Evolutionary conservation across 139 green algal species (phyloP).

Genomic region (Tetradesmus lagerheimii): DNA sequence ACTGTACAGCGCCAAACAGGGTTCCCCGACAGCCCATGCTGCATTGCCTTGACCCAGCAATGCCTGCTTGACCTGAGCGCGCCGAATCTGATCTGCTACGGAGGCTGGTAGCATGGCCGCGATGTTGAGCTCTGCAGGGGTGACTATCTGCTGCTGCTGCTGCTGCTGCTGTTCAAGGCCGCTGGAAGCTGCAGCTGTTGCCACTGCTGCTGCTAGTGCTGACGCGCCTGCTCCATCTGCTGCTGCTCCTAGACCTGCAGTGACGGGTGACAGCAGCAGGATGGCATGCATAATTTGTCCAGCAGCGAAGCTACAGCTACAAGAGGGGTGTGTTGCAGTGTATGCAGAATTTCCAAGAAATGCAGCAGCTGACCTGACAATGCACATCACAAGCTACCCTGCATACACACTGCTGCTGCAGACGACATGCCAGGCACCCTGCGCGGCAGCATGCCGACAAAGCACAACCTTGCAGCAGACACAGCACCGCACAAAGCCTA

Average conservation of each 20-base stretch:
- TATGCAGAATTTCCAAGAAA: too few relatives aligned
- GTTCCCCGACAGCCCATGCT: conserved; percentile 82
- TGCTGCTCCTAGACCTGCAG: neutral
- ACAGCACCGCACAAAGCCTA: neutral
- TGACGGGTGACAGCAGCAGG: neutral
- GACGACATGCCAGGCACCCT: too few relatives aligned
- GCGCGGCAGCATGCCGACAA: neutral
- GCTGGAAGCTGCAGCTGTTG: conserved; percentile 13
- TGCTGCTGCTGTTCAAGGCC: conserved; percentile 24
- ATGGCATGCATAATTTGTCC: neutral
- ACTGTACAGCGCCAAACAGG: conserved; percentile 74
- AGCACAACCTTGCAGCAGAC: neutral
- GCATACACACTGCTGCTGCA: neutral
- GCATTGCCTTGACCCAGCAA: conserved; percentile 76
- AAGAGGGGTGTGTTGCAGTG: too few relatives aligned
- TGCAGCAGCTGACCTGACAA: too few relatives aligned
- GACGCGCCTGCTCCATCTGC: conserved; percentile 3
- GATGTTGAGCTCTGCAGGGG: conserved; percentile 53
- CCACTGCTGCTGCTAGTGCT: conserved; percentile 10
- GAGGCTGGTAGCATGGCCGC: conserved; percentile 70
- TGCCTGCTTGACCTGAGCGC: conserved; percentile 74
- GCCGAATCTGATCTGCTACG: conserved; percentile 83
- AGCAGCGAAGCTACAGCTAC: too few relatives aligned
- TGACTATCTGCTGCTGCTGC: conserved; percentile 53
- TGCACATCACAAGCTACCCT: too few relatives aligned